Conservation (phyloP, 2,329 filamentous ascomycete genomes). For the Dendryphion nanum region DNA sequence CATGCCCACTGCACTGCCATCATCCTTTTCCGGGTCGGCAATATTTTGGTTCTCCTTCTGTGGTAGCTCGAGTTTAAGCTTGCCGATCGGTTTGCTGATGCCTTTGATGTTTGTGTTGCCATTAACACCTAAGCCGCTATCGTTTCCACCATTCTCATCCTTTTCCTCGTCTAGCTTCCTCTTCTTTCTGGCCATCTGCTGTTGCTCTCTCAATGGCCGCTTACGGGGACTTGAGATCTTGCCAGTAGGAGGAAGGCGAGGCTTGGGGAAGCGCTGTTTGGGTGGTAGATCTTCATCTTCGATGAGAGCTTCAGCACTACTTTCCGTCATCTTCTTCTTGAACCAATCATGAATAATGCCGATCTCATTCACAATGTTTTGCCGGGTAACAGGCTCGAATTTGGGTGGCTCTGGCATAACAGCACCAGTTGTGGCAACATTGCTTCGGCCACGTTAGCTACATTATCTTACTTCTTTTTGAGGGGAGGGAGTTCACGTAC, state of each 20-base stretch:
- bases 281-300: conserved; percentile 94
- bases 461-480: no score
- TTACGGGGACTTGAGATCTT: conserved; percentile 87
- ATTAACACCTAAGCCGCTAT: conserved; percentile 12
- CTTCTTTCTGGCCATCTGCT: conserved; percentile 82
- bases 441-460: conserved; percentile 52
- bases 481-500: conserved; percentile 47
- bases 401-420: conserved; percentile 67
- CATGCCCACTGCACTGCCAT: conserved; percentile 67
- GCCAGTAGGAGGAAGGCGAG: conserved; percentile 67
- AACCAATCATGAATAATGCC: conserved; percentile 91
- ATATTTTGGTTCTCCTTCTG: conserved; percentile 61
- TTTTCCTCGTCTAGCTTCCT: conserved; percentile 62
- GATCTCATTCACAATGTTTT: conserved; percentile 76
- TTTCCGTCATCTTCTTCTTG: conserved; percentile 80
- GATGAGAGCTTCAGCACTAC: conserved; percentile 75
- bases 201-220: conserved; percentile 76
- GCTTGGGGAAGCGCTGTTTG: conserved; percentile 75
- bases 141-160: conserved; percentile 33
- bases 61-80: conserved; percentile 47
- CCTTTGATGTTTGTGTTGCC: conserved; percentile 28
- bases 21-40: conserved; percentile 64
- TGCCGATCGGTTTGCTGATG: conserved; percentile 57
- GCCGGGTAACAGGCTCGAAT: conserved; percentile 74
- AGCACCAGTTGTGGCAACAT: conserved; percentile 57